Base-by-base conservation (phyloP, 306 rosid genomes). In the Pterocarpus santalinus region DNA sequence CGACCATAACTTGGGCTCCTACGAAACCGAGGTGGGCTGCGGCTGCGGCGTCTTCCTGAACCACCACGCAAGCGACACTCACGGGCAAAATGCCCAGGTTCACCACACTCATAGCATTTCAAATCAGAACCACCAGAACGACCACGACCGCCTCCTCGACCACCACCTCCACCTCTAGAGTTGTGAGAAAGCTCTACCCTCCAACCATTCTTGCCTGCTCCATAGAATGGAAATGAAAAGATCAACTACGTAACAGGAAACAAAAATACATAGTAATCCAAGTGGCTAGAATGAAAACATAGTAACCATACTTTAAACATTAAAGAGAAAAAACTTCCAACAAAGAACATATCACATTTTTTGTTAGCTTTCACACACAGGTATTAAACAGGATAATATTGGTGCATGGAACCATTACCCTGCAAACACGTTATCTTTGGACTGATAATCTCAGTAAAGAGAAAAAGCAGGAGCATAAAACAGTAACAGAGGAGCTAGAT, bases 71-170 rank as follows among this genome's bases (percentile, higher is more conserved):
- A 14, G 73, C 96, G 98, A 30, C 99, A 95, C 79, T 95, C 99
- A 39, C 99, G 98, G 57, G 99, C 99, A 89, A 95, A 95, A 73
- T 95, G 99, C 55, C 99, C 99, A 56, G 99, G 94, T 82, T 95
- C 99, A 86, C 99, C 99, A 84, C 99, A 95, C 88, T 95, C 99
- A 0, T 95, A 95, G 74, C 99, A 95, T 77, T 95, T 95, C 92
- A 95, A 79, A 87, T 93, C 99, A 85, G 99, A 95, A 74, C 99
- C 97, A 2, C 99, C 97, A 49, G 92, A 86, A 2, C 99, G 94
- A 49, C 99, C 97, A 69, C 96, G 88, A 2, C 98, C 98, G 0
- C 94, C 96, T 22, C 94, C 92, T 2, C 90, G 73, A 11, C 97
- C 87, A 9, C 92, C 89, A 35, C 86, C 85, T 3, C 98, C 98